Base-by-base conservation (phyloP, 805 yeast genomes). In the Kodamaea kakaduensis region DNA sequence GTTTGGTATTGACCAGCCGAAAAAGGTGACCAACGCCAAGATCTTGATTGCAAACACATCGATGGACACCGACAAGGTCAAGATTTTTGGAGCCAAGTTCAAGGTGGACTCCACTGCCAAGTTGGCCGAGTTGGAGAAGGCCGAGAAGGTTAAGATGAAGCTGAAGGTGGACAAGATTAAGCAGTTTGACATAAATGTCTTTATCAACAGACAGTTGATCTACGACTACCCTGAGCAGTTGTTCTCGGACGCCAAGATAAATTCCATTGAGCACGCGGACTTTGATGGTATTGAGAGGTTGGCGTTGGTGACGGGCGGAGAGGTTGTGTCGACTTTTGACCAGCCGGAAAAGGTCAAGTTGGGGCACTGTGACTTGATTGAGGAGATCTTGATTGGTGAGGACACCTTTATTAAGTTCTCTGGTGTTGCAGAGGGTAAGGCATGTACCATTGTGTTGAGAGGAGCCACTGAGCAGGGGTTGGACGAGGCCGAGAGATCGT, bases 141-240 rank as follows among this genome's bases (percentile, higher is more conserved):
- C 96, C 19, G 98, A 93, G 68, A 84, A 82, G 64, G 83, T 78
- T 40, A 93, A 90, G 69, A 90, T 93, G 97, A 84, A 78, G 62
- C 67, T 59, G 37, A 93, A 93, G 62, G 87, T 93, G 46, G 88
- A 80, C 40, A 87, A 88, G 58, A 93, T 93, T 59, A 78, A 87
- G 56, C 80, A 80, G 47, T 94, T 86, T 58, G 84, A 85, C 37
- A 79, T 86, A 55, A 85, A 86, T 59, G 80, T 90, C 50, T 93
- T 93, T 59, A 88, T 93, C 49, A 93, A 93, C 69, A 80, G 98
- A 56, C 98, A 93, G 66, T 75, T 93, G 54, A 93, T 93, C 54
- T 93, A 93, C 64, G 97, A 93, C 67, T 93, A 90, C 75, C 98
- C 98, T 17, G 98, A 93, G 65, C 96, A 86, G 63, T 71, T 93